A percentile compares a stretch with the other conserved stretches of the same genome.
phyloP scores from a whole-genome alignment of 371 early-diverging fungal genomes.

The Blakeslea trispora region DNA sequence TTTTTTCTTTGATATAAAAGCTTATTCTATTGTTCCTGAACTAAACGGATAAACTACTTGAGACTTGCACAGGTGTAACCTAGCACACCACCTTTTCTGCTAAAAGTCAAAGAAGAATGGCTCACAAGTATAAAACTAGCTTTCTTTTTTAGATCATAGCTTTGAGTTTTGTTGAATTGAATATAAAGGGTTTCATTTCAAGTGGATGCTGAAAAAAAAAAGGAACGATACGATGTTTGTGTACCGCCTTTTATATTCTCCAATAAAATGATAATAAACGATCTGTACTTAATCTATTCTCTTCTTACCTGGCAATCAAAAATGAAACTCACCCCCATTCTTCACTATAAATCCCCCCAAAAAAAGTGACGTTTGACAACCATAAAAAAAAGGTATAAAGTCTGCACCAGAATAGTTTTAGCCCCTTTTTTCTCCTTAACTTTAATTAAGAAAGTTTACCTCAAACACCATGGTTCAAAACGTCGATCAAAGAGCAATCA shows the following conservation, averaged over 20 bases:
- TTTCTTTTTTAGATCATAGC: too few species aligned
- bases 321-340: background rate
- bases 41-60: background rate
- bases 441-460: slow-evolving; percentile 1
- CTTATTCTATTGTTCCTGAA: background rate
- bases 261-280: too few species aligned
- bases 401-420: background rate
- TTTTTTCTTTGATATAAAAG: background rate
- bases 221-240: background rate
- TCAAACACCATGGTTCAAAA: slow-evolving; percentile 39
- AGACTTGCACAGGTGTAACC: background rate
- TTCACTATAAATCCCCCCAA: background rate
- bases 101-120: too few species aligned
- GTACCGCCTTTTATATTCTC: background rate
- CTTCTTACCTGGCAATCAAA: background rate
- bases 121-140: background rate
- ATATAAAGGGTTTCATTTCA: too few species aligned
- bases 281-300: too few species aligned
- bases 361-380: background rate
- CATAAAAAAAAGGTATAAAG: background rate
- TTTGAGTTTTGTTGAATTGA: too few species aligned
- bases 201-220: background rate
- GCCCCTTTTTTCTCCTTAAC: slow-evolving; percentile 4
- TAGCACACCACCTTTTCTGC: too few species aligned
- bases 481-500: slow-evolving; percentile 74